A percentile compares a stretch with the other conserved stretches of the same genome.
Conservation (phyloP, 2,329 filamentous ascomycete species). For the Penicillium sclerotigenum region DNA sequence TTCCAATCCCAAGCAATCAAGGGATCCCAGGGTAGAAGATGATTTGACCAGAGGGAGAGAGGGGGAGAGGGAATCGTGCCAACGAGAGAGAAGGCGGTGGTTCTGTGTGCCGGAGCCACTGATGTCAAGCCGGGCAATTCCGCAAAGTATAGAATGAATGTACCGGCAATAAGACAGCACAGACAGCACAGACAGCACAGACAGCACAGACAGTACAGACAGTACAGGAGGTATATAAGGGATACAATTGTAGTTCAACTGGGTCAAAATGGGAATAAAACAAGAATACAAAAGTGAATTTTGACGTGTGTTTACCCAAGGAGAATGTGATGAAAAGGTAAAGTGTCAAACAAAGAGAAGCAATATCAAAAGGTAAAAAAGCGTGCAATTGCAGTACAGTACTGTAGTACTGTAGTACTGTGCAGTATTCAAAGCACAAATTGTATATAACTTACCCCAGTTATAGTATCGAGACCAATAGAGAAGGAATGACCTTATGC, state of each 20-base stretch:
- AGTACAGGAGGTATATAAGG: background rate
- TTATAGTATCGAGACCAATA: background rate
- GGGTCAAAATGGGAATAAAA: background rate
- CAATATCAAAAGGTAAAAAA: background rate
- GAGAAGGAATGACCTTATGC: background rate
- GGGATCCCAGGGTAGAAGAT: slow-evolving; percentile 17
- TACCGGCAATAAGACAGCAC: background rate
- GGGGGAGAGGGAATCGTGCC: slow-evolving; percentile 17
- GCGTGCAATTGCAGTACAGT: background rate
- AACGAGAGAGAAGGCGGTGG: slow-evolving; percentile 18
- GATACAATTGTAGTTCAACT: background rate
- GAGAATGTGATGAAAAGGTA: background rate
- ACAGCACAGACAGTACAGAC: background rate
- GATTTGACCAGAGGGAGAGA: slow-evolving; percentile 18
- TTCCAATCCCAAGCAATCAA: slow-evolving; percentile 19
- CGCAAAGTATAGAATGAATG: slow-evolving; percentile 5
- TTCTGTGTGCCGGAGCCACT: slow-evolving; percentile 11
- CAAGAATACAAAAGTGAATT: background rate
- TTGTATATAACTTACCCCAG: slow-evolving; percentile 3
- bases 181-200: background rate
- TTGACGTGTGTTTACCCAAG: background rate
- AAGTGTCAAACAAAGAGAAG: background rate
- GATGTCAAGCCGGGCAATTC: slow-evolving; percentile 17
- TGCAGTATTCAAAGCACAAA: background rate
- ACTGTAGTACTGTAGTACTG: background rate